A percentile compares a stretch with the other conserved stretches of the same genome.
Conservation (phyloP, 306 rosid species). For the Cicer yamashitae region DNA sequence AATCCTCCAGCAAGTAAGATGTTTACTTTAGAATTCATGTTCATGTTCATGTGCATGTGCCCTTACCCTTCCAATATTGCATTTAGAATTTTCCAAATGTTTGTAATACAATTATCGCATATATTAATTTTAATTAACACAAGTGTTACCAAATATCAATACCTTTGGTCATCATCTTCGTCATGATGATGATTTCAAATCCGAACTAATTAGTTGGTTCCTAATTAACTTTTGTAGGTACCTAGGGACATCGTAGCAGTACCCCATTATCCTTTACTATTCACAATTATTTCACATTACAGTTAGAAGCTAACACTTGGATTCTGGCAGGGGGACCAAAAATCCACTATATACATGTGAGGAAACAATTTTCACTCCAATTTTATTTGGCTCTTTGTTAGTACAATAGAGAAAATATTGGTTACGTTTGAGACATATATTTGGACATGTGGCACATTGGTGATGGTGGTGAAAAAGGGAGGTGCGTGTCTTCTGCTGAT, state of each 20-base stretch:
- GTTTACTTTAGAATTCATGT: too few relatives aligned
- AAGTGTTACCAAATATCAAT: too few relatives aligned
- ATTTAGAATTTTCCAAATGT: too few relatives aligned
- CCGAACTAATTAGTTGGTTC: neutral
- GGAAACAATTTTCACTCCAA: neutral
- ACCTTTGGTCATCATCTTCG: neutral
- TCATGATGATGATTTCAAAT: neutral
- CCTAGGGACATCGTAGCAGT: conserved; percentile 6
- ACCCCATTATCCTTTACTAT: conserved; percentile 4
- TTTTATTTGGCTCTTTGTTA: neutral
- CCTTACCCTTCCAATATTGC: too few relatives aligned
- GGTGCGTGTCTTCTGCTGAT: neutral
- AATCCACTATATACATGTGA: conserved; percentile 15
- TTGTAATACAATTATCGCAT: too few relatives aligned
- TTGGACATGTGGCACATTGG: conserved; percentile 5
- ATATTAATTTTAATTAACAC: too few relatives aligned
- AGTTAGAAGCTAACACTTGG: conserved; percentile 48
- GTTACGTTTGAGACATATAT: neutral
- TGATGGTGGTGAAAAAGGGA: neutral
- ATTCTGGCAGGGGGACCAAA: conserved; percentile 41
- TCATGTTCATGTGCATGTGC: too few relatives aligned
- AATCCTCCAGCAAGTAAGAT: too few relatives aligned
- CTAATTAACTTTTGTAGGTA: conserved; percentile 23
- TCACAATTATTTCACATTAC: neutral
- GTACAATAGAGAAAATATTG: neutral